These are phyloP conservation scores for Cordyceps tenuipes DNA, from an alignment of 2,329 filamentous ascomycete genomes.

Conservation along the genomic window DNA sequence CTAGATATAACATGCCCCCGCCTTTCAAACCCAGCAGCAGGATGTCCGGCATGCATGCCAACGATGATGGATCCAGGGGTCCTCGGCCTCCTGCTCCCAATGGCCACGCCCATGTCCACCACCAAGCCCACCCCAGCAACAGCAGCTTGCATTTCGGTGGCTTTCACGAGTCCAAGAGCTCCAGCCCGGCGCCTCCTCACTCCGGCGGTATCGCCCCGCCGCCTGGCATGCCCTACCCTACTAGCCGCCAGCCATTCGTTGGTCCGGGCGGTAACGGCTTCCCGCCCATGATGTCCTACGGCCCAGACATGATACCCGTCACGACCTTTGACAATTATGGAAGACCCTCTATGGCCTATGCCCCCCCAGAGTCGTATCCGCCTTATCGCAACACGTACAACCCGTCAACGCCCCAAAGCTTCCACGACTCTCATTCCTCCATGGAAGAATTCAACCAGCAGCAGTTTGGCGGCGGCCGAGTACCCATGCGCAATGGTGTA, in stretches of 20 bases:
- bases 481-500: conserved; percentile 30
- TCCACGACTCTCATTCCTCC: conserved; percentile 53
- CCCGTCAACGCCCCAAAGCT: conserved; percentile 51
- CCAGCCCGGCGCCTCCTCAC: conserved; percentile 47
- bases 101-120: conserved; percentile 32
- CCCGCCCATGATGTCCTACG: conserved; percentile 30
- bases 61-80: conserved; percentile 25
- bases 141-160: conserved; percentile 49
- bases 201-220: conserved; percentile 41
- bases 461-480: conserved; percentile 32
- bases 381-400: conserved; percentile 35
- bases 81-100: conserved; percentile 26
- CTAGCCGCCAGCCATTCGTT: conserved; percentile 28
- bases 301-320: conserved; percentile 26
- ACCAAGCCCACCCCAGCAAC: conserved; percentile 43
- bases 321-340: conserved; percentile 30
- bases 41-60: conserved; percentile 22
- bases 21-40: conserved; percentile 31
- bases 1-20: conserved; percentile 36
- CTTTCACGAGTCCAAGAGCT: conserved; percentile 46
- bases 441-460: conserved; percentile 37
- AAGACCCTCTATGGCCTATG: conserved; percentile 27
- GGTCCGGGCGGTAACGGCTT: conserved; percentile 26
- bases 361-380: conserved; percentile 27
- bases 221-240: conserved; percentile 32